phyloP scores from a whole-genome alignment of 2,329 filamentous ascomycete genomes.

The Neopestalotiopsis sp. region DNA sequence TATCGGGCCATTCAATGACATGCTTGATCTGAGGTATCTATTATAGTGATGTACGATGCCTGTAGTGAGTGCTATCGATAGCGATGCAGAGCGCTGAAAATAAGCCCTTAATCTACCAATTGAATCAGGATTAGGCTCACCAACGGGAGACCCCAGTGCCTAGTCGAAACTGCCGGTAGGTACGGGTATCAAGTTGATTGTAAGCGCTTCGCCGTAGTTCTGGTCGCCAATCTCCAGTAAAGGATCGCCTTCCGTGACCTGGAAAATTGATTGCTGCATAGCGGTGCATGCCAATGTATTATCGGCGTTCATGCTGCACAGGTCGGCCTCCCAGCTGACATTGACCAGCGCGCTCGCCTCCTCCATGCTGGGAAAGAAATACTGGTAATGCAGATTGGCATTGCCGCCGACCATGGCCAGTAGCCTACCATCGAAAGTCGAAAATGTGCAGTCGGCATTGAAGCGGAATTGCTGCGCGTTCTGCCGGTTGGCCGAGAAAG shows the following conservation, averaged over 20 bases:
- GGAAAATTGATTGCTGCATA: constrained; percentile 5
- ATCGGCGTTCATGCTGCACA: constrained; percentile 2
- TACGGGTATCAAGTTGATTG: constrained; percentile 6
- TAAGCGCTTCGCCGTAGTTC: neutral
- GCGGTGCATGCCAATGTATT: neutral
- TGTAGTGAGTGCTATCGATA: no score
- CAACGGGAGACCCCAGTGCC: neutral
- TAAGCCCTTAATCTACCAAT: neutral
- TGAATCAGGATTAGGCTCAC: neutral
- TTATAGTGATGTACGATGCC: no score
- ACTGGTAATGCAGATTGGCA: neutral
- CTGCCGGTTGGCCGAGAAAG: neutral
- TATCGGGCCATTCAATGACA: no score
- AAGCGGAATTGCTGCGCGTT: constrained; percentile 11
- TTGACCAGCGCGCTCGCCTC: neutral
- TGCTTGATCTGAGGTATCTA: no score
- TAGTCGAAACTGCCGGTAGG: neutral
- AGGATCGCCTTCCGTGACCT: neutral
- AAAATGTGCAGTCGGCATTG: neutral
- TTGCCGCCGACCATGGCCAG: constrained; percentile 2
- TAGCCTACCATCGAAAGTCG: neutral
- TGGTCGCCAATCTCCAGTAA: neutral
- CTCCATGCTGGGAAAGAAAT: constrained; percentile 11
- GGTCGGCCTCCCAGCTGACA: constrained; percentile 4
- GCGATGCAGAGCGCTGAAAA: no score